Percentiles rank a stretch among this genome's conserved stretches.
Evolutionary conservation across 2,329 filamentous ascomycete genomes (phyloP).

Genomic region (Aschersonia sp.): DNA sequence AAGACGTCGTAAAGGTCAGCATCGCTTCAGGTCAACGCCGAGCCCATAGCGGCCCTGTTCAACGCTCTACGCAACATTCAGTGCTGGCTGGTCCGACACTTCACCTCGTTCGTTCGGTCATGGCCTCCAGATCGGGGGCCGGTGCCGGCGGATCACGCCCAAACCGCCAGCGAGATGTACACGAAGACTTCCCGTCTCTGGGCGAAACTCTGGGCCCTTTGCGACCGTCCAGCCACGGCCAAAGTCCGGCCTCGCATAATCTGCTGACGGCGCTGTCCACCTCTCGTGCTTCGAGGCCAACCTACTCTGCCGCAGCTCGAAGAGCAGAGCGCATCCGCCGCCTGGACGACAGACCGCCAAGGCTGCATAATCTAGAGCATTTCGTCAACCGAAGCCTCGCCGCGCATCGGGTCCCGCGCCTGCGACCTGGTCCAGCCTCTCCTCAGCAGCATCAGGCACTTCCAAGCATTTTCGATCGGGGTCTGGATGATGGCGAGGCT

Average conservation of each 20-base stretch:
- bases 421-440: conserved; percentile 10
- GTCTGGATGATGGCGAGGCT: conserved; percentile 27
- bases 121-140: conserved; percentile 19
- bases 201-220: conserved; percentile 5
- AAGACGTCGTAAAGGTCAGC: no score
- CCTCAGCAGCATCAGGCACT: not conserved
- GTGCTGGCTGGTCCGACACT: no score
- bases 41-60: no score
- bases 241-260: not conserved
- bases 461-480: conserved; percentile 11
- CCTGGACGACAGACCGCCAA: conserved; percentile 14
- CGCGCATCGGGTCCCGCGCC: conserved; percentile 9
- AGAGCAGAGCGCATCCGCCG: conserved; percentile 22
- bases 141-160: conserved; percentile 15
- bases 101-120: conserved; percentile 2
- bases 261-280: not conserved
- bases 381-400: not conserved
- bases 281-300: conserved; percentile 2
- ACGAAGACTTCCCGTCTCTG: conserved; percentile 17
- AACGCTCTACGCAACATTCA: no score
- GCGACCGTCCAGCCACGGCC: conserved; percentile 2
- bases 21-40: no score
- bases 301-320: conserved; percentile 14
- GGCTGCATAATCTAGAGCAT: conserved; percentile 12
- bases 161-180: conserved; percentile 13